Evolutionary conservation across 495 filamentous ascomycete genomes (phyloP), one percentile per base, ranked within the genome.

Genomic region (Talaromyces stipitatus): DNA sequence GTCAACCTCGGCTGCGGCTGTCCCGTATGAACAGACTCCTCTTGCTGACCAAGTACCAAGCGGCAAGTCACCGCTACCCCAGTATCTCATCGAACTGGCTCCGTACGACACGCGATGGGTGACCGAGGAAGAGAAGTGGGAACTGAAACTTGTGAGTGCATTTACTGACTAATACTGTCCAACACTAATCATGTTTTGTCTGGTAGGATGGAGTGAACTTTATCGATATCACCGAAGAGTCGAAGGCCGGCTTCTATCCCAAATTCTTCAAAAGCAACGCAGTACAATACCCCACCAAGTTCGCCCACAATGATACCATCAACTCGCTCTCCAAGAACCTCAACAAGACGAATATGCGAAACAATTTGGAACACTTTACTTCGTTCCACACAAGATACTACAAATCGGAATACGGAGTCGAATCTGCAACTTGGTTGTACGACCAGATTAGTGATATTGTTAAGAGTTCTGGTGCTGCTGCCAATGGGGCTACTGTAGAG

Each of bases 101-200:
- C 92, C 91, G n/a, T 90, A 88, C 57, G 80, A 90, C 61, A 91
- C 83, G 22, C 71, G 76, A 72, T 95, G 89, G 88, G 85, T 96
- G 23, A 92, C 88, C 0, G 92, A 98, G 62, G 90, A 96, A 27
- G 85, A 96, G 73, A 98, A 98, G 73, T 96, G 95, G 88, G 83
- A 81, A 61, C 75, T 97, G 58, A 85, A 88, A 69, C 76, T 91
- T 61, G 91, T 96, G 81, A 56, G 85, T 71, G 23, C 58, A 54
- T 43, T 55, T 11, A 12, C 5, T 57, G 3, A 30, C 6, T 38
- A 2, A 22, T 3, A 2, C 2, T 54, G 50, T n/a, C 24, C 11
- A 4, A 3, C 11, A 22, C 12, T 32, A 38, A 54, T 30, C 27
- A 12, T 20, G 27, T 38, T 29, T 29, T 11, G 43, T 32, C 9